phyloP scores from a whole-genome alignment of 257 asterid genomes.

The Solanum pennellii region DNA sequence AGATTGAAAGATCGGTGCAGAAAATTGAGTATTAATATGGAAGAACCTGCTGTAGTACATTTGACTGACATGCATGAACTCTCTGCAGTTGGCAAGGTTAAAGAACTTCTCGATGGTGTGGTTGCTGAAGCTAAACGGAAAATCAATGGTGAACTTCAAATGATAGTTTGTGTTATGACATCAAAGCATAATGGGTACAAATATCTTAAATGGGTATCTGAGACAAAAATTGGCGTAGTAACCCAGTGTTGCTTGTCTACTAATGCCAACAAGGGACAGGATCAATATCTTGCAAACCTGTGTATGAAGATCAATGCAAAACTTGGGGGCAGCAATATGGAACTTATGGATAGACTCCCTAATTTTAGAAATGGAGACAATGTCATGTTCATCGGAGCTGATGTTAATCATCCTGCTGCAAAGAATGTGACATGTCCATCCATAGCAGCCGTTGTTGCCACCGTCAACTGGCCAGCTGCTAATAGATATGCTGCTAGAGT shows the following conservation, averaged over 20 bases:
- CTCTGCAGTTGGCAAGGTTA: slow-evolving; percentile 11
- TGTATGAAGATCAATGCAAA: slow-evolving; percentile 68
- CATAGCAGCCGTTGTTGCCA: slow-evolving; percentile 73
- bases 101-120: slow-evolving; percentile 16
- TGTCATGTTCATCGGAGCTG: slow-evolving; percentile 83
- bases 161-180: slow-evolving; percentile 54
- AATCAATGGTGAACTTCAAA: slow-evolving; percentile 21
- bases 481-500: slow-evolving; percentile 60
- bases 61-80: slow-evolving; percentile 18
- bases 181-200: slow-evolving; percentile 39
- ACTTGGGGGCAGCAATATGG: slow-evolving; percentile 64
- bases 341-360: slow-evolving; percentile 30
- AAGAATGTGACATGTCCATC: slow-evolving; percentile 42
- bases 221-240: slow-evolving; percentile 43
- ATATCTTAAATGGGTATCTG: slow-evolving; percentile 52
- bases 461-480: slow-evolving; percentile 66
- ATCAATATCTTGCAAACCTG: slow-evolving; percentile 50
- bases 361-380: slow-evolving; percentile 23
- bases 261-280: slow-evolving; percentile 23
- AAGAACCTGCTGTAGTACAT: slow-evolving; percentile 15
- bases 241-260: slow-evolving; percentile 47
- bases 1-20: slow-evolving; percentile 21
- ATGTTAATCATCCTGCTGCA: slow-evolving; percentile 71
- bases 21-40: slow-evolving; percentile 35
- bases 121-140: slow-evolving; percentile 4